Base-by-base conservation (phyloP, 2,329 filamentous ascomycete species). In the Colletotrichum sp. region DNA sequence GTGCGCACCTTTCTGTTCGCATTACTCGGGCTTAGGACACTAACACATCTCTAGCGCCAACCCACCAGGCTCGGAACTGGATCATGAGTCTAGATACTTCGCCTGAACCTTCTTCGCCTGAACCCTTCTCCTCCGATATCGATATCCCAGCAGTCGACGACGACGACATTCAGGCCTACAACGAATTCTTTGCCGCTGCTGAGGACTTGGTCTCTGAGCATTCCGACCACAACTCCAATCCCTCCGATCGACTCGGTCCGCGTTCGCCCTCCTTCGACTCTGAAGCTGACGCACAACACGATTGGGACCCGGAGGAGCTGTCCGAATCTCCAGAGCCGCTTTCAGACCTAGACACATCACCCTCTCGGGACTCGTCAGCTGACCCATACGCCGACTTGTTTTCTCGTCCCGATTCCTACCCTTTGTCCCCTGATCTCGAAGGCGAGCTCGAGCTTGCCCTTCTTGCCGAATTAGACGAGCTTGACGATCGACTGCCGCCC, bases 41-140 rank as follows among this genome's bases (percentile, higher is more conserved):
- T 73, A 26, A 73, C 63, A 43, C 21, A 36, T 18, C 14, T 58
- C 32, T 59, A 75, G 73, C 48, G 73, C 73, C 73, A 75, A 73
- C 58, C 70, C 28, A 32, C 48, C 62, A 69, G 73, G 73, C 69
- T 14, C 28, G 26, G 64, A 58, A 43, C 38, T 52, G 59, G 63
- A 75, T 48, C 24, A 75, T 75, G 73, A 75, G 73, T 66, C 68
- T 71, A 63, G 59, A 48, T 64, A 73, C 73, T 75, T 24, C 58
- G 66, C 43, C 70, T 64, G 48, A 58, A 59, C 63, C 59, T 64
- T 75, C 73, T 75, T n/a, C 58, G 62, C 43, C 70, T 59, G 48
- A 58, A 59, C 63, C 63, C 21, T 59, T 63, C 30, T 26, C 59
- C 28, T 63, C 70, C 32, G 32, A 73, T 62, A 32, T 30, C 56